These are phyloP conservation scores for Ustilago loliicola DNA, from an alignment of 1,284 basidiomycete genomes.

Conservation along the genomic window DNA sequence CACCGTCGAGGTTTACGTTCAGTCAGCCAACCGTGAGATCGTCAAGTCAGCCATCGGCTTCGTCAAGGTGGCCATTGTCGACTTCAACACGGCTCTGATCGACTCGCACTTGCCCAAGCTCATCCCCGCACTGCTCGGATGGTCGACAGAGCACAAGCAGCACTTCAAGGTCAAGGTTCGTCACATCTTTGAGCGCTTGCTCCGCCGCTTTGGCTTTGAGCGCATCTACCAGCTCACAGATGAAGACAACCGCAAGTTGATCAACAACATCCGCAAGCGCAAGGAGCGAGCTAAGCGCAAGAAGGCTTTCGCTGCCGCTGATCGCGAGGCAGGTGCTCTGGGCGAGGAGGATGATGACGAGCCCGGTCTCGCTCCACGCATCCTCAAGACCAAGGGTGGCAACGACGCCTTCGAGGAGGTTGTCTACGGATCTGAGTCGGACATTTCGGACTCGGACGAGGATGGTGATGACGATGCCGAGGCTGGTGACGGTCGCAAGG, in stretches of 20 bases:
- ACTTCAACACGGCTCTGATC: conserved; percentile 80
- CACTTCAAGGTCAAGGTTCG: conserved; percentile 98
- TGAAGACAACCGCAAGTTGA: conserved; percentile 81
- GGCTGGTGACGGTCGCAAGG: conserved; percentile 30
- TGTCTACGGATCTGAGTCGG: conserved; percentile 67
- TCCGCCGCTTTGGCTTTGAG: conserved; percentile 90
- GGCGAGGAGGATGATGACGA: conserved; percentile 54
- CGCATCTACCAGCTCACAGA: conserved; percentile 77
- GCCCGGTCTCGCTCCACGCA: conserved; percentile 45
- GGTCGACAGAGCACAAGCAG: conserved; percentile 98
- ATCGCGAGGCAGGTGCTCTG: conserved; percentile 71
- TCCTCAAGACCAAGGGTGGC: conserved; percentile 52
- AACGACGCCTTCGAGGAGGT: conserved; percentile 71
- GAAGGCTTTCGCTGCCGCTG: conserved; percentile 69
- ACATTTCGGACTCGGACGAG: conserved; percentile 61
- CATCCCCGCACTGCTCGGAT: conserved; percentile 86
- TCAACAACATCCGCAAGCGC: conserved; percentile 89
- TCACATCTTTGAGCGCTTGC: conserved; percentile 95
- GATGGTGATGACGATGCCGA: conserved; percentile 54
- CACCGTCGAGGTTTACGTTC: conserved; percentile 89
- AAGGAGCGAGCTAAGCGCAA: conserved; percentile 87
- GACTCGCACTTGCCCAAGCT: conserved; percentile 81
- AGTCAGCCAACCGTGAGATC: conserved; percentile 95
- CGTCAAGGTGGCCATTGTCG: conserved; percentile 91
- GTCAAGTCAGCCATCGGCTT: conserved; percentile 96